Conservation (phyloP, 2,329 filamentous ascomycete species). For the Scedosporium boydii region DNA sequence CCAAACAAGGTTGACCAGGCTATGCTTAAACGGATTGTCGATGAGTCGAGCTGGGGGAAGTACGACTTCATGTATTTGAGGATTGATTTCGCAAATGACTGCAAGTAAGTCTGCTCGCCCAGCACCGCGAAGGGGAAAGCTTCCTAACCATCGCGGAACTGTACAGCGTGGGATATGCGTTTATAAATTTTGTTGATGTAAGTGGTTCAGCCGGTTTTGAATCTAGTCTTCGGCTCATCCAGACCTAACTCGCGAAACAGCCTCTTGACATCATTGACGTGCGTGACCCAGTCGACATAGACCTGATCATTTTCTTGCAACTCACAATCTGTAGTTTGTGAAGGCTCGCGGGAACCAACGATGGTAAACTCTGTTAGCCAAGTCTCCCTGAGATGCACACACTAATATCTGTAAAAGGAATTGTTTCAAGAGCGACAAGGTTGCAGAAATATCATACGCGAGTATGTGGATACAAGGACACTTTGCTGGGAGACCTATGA, state of each 20-base stretch:
- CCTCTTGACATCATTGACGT: slow-evolving; percentile 66
- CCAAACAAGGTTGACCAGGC: slow-evolving; percentile 78
- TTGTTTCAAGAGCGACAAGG: slow-evolving; percentile 73
- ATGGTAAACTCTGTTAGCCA: slow-evolving; percentile 40
- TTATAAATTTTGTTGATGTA: slow-evolving; percentile 86
- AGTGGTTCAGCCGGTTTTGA: slow-evolving; percentile 21
- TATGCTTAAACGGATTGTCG: slow-evolving; percentile 70
- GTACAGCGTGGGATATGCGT: slow-evolving; percentile 83
- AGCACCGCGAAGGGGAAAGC: slow-evolving; percentile 14
- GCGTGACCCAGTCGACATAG: slow-evolving; percentile 17
- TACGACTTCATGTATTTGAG: slow-evolving; percentile 95
- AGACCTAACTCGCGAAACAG: slow-evolving; percentile 23
- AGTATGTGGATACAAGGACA: slow-evolving; percentile 46
- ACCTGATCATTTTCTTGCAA: not conserved
- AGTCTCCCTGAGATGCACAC: not conserved
- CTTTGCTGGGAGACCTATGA: not conserved
- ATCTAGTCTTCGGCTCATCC: not conserved
- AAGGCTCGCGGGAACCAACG: slow-evolving; percentile 59
- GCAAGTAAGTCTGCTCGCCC: slow-evolving; percentile 52
- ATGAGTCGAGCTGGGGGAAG: slow-evolving; percentile 67
- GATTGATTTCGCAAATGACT: slow-evolving; percentile 77
- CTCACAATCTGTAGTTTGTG: slow-evolving; percentile 51
- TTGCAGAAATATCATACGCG: slow-evolving; percentile 90
- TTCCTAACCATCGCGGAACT: not conserved
- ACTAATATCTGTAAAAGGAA: slow-evolving; percentile 42